These are phyloP conservation scores for Besnoitia besnoiti DNA, from an alignment of 169 alveolate species.

Conservation along the genomic window DNA sequence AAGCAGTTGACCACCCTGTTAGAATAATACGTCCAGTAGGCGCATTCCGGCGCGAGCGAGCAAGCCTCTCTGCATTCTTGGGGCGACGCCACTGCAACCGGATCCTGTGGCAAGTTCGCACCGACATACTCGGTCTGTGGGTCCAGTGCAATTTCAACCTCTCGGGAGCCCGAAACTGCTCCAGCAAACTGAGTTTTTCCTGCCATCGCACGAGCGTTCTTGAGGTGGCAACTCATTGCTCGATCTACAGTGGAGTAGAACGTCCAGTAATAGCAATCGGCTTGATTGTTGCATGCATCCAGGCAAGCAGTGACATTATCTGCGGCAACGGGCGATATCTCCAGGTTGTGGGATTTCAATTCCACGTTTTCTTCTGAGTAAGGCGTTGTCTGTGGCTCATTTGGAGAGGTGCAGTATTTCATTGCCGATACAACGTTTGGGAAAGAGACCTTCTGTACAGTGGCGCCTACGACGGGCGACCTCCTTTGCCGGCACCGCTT, in stretches of 20 bases:
- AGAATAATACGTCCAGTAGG: neutral
- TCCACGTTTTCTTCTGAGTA: slow-evolving; percentile 29
- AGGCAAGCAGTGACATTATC: neutral
- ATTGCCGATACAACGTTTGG: slow-evolving; percentile 33
- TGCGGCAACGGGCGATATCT: neutral
- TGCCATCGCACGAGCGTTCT: slow-evolving; percentile 4
- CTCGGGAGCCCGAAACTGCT: slow-evolving; percentile 22
- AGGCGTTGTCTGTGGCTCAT: neutral
- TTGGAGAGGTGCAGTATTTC: neutral
- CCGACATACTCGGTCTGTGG: neutral
- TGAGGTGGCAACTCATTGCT: slow-evolving; percentile 33
- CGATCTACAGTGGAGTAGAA: neutral
- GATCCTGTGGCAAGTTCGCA: neutral
- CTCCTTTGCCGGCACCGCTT: slow-evolving; percentile 25
- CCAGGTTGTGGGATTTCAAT: slow-evolving; percentile 4
- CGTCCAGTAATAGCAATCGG: slow-evolving; percentile 10
- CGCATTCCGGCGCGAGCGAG: neutral
- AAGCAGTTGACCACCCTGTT: neutral
- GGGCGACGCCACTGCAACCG: neutral
- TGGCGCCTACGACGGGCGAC: neutral
- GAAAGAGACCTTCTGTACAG: neutral
- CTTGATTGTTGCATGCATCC: neutral
- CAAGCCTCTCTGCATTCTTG: neutral
- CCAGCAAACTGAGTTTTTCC: neutral
- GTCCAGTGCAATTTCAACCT: neutral